These are phyloP conservation scores for Saxispiralis lemnorum DNA, from an alignment of 495 filamentous ascomycete species.

Conservation along the genomic window DNA sequence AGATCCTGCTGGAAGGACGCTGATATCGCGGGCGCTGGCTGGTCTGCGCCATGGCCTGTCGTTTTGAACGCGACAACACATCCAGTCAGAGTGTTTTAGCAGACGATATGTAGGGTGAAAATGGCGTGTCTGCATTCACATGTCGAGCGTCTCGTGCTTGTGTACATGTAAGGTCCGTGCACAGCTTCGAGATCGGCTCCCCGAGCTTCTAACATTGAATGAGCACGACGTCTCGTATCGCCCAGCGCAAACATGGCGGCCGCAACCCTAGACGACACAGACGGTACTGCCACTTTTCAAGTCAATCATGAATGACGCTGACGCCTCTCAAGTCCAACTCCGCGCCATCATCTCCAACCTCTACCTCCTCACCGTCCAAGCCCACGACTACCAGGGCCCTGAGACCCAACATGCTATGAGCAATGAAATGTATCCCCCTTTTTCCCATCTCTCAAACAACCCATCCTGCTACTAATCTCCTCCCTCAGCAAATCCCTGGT, in stretches of 20 bases:
- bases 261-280: slow-evolving; percentile 30
- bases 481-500: slow-evolving; percentile 15
- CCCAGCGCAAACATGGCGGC: slow-evolving; percentile 26
- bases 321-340: slow-evolving; percentile 1
- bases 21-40: slow-evolving; percentile 2
- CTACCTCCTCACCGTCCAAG: slow-evolving; percentile 61
- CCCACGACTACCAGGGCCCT: slow-evolving; percentile 51
- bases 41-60: slow-evolving; percentile 1
- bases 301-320: not conserved
- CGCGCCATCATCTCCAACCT: slow-evolving; percentile 62
- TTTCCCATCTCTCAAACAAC: not conserved
- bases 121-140: no score
- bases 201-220: not conserved
- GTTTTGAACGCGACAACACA: not conserved
- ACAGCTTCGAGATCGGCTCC: not conserved
- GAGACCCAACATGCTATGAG: slow-evolving; percentile 44
- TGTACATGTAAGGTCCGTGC: not conserved
- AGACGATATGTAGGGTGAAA: no score
- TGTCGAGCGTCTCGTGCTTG: no score
- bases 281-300: slow-evolving; percentile 26
- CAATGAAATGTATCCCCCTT: slow-evolving; percentile 37
- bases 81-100: no score
- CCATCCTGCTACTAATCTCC: slow-evolving; percentile 28
- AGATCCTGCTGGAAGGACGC: slow-evolving; percentile 3
- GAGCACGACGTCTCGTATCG: no score